These are phyloP conservation scores for Paramecium sexaurelia DNA, from an alignment of 73 alveolate genomes.

Conservation along the genomic window DNA sequence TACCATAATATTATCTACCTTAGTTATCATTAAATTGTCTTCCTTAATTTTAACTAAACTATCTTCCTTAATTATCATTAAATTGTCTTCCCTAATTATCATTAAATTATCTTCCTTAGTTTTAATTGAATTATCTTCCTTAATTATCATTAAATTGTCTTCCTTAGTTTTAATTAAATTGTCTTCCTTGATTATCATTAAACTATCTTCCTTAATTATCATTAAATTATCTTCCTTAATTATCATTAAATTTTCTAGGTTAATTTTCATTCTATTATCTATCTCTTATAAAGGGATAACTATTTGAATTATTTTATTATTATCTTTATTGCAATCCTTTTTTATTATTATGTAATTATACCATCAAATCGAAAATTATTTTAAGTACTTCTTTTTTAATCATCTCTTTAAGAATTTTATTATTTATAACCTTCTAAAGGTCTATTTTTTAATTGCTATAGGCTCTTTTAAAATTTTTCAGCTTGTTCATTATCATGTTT, in stretches of 20 bases:
- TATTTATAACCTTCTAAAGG: not conserved
- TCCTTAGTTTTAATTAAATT: not conserved
- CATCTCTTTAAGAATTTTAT: not conserved
- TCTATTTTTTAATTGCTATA: not conserved
- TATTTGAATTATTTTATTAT: not conserved
- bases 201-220: not conserved
- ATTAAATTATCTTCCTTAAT: not conserved
- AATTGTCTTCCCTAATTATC: not conserved
- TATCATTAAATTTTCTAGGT: not conserved
- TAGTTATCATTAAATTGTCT: not conserved
- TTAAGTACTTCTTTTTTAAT: not conserved
- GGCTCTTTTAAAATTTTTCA: not conserved
- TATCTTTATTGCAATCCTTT: not conserved
- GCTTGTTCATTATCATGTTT: not conserved
- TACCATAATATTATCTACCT: not conserved
- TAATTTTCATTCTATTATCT: not conserved
- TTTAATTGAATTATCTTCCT: not conserved
- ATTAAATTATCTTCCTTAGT: not conserved
- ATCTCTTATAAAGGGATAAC: not conserved
- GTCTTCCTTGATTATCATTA: not conserved
- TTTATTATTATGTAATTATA: not conserved
- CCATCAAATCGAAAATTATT: not conserved
- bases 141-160: not conserved
- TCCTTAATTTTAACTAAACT: not conserved
- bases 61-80: not conserved